Evolutionary conservation across 371 early-diverging fungal species (phyloP).

Genomic region (Haplosporangium sp.): DNA sequence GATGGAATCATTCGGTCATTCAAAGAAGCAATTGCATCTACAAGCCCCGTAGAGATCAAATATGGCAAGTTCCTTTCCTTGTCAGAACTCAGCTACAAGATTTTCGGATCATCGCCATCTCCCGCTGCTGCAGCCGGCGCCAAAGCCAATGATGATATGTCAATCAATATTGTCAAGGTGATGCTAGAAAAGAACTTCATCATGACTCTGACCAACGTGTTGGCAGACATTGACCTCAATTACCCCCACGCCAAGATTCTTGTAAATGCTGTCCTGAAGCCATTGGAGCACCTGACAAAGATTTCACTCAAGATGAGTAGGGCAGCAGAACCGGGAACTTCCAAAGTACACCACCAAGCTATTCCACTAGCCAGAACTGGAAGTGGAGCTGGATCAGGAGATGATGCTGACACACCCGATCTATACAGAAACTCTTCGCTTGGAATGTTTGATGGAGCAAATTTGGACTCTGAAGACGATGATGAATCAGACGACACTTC

Average conservation of each 20-base stretch:
- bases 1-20: constrained; percentile 72
- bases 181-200: constrained; percentile 95
- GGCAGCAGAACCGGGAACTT: constrained; percentile 58
- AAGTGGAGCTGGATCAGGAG: constrained; percentile 63
- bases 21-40: constrained; percentile 69
- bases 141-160: constrained; percentile 66
- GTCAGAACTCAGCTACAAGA: constrained; percentile 78
- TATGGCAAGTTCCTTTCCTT: constrained; percentile 79
- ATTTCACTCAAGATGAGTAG: constrained; percentile 86
- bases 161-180: constrained; percentile 76
- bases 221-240: constrained; percentile 90
- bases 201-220: constrained; percentile 77
- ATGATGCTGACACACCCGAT: constrained; percentile 85
- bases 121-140: constrained; percentile 45
- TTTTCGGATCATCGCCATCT: constrained; percentile 70
- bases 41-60: constrained; percentile 67
- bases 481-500: constrained; percentile 72
- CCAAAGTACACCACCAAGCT: constrained; percentile 43
- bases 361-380: constrained; percentile 54
- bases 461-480: constrained; percentile 73
- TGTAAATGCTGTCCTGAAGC: constrained; percentile 82
- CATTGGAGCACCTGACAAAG: constrained; percentile 90
- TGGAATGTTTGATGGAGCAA: constrained; percentile 85
- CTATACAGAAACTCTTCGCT: constrained; percentile 92
- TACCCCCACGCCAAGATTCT: constrained; percentile 86